Evolutionary conservation across 1,284 basidiomycete genomes (phyloP), one percentile per base, ranked within the genome.

Genomic region (Sporisorium scitamineum): DNA sequence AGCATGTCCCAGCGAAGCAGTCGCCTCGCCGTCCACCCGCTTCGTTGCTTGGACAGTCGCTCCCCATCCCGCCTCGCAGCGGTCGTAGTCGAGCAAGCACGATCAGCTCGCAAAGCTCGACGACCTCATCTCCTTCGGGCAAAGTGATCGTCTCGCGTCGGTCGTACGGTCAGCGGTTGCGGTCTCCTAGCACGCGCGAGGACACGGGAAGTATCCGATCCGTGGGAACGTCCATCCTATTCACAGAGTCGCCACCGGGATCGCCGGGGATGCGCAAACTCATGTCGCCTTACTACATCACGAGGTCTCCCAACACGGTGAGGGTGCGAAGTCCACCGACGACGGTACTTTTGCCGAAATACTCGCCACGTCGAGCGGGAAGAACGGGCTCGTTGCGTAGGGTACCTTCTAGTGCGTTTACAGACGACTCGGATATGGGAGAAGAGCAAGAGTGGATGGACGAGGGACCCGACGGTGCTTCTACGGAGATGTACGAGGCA

Each of bases 61-160:
- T 76, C 5, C 73, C 73, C 5, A 76, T 76, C 34, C 73, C 73
- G 11, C 73, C 73, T 26, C 64, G 73, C 6, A 31, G 50, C 14
- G 64, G 47, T 7, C 64, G 73, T 9, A 71, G 65, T 42, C 61
- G 73, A 20, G 73, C 73, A 0, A 76, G 73, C 34, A 76, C 73
- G 10, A 58, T 76, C 57, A 71, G 68, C 54, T 76, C 73, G 7
- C 73, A 76, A 27, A 71, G 65, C 47, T 70, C 73, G 6, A 56
- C 58, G 2, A 58, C 61, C 3, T 69, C 69, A 10, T 61, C 64
- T 18, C 73, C 73, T 5, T 62, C 65, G 4, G 73, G 73, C 5
- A 71, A 68, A 13, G 62, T 68, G 51, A 76, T 76, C 13, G 65
- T 71, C 20, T 70, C 68, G 22, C 73, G 64, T 29, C 68, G 73